A percentile compares a stretch with the other conserved stretches of the same genome.
phyloP scores from a whole-genome alignment of 2,329 filamentous ascomycete species.

The Chrysoporthe puriensis region DNA sequence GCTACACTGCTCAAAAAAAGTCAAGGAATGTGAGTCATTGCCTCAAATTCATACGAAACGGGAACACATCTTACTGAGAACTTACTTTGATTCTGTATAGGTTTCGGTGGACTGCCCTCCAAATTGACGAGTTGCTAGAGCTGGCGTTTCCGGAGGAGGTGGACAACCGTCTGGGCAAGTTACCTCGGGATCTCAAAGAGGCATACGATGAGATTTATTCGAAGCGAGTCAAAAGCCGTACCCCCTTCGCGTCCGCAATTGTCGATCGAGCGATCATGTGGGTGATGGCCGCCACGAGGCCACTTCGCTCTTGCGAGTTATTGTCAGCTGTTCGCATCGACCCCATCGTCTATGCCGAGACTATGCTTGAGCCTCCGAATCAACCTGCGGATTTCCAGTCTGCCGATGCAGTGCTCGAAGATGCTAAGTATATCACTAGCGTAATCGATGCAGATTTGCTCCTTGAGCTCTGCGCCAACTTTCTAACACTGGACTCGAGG shows the following conservation, averaged over 20 bases:
- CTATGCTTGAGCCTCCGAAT: not conserved
- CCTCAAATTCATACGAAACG: constrained; percentile 22
- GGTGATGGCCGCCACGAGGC: not conserved
- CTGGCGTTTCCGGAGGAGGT: constrained; percentile 32
- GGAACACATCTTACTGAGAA: no score
- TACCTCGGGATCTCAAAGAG: constrained; percentile 35
- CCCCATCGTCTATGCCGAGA: not conserved
- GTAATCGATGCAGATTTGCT: not conserved
- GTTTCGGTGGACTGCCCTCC: constrained; percentile 40
- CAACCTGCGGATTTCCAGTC: not conserved
- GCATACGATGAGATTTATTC: constrained; percentile 38
- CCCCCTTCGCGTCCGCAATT: not conserved
- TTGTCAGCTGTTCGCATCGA: constrained; percentile 5
- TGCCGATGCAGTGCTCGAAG: not conserved
- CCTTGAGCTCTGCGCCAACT: not conserved
- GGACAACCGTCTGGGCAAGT: constrained; percentile 34
- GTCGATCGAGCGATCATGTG: constrained; percentile 1
- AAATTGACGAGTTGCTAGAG: constrained; percentile 36
- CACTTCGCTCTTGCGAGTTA: not conserved
- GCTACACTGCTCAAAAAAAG: constrained; percentile 32
- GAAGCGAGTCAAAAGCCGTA: not conserved
- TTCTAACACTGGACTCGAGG: not conserved
- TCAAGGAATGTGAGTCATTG: constrained; percentile 36
- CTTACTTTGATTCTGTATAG: constrained; percentile 25
- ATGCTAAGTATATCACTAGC: not conserved